phyloP scores from a whole-genome alignment of 2,329 filamentous ascomycete genomes.

The Paecilomyces sp. region DNA sequence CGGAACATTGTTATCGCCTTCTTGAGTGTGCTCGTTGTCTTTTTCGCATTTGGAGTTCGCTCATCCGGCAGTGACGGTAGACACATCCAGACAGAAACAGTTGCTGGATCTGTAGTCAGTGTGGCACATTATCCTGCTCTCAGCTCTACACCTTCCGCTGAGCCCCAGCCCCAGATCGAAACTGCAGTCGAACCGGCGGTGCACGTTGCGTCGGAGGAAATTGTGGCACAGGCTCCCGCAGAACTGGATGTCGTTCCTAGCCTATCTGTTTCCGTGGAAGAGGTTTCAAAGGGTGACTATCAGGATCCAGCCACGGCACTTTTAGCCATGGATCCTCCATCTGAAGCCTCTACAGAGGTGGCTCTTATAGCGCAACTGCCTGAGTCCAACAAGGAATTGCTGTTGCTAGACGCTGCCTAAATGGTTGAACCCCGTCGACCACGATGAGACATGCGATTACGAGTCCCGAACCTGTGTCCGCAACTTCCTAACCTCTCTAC shows the following conservation, averaged over 20 bases:
- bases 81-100: not conserved
- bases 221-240: not conserved
- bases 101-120: not conserved
- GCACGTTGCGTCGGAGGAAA: not conserved
- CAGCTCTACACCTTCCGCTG: not conserved
- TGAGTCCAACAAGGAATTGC: not conserved
- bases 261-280: not conserved
- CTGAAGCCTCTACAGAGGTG: not conserved
- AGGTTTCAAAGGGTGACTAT: not conserved
- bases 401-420: not conserved
- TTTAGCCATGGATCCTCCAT: not conserved
- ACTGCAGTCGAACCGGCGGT: not conserved
- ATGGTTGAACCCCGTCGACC: not conserved
- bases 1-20: conserved; percentile 46
- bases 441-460: not conserved
- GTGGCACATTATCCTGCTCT: not conserved
- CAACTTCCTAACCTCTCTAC: not conserved
- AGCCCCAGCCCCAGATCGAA: not conserved
- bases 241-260: not conserved
- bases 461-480: not conserved
- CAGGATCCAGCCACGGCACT: not conserved
- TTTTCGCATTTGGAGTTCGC: conserved; percentile 24
- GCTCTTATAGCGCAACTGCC: not conserved
- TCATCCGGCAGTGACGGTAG: not conserved
- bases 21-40: conserved; percentile 37